Evolutionary conservation across 73 alveolate genomes (phyloP).

Genomic region (Diophrys appendiculata): DNA sequence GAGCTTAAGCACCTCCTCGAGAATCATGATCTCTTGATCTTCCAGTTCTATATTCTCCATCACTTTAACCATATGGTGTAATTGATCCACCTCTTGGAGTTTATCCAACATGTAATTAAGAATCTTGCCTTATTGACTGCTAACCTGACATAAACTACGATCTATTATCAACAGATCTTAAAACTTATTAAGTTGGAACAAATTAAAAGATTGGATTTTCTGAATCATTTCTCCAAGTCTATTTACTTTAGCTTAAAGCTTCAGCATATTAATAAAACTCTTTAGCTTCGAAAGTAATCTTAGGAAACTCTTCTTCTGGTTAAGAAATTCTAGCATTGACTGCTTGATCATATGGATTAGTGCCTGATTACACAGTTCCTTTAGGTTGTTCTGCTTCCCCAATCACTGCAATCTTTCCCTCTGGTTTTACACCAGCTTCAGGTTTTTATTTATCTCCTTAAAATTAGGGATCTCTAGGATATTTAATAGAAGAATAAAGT

Average conservation of each 20-base stretch:
- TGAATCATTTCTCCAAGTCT: slow-evolving; percentile 44
- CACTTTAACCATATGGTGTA: too few relatives aligned
- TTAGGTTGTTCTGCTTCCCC: neutral
- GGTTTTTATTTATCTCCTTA: slow-evolving; percentile 19
- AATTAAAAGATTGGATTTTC: slow-evolving; percentile 57
- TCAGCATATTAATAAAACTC: slow-evolving; percentile 48
- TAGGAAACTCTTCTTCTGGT: slow-evolving; percentile 40
- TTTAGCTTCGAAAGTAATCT: slow-evolving; percentile 53
- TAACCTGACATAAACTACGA: neutral
- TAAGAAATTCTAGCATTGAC: slow-evolving; percentile 34
- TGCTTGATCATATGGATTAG: slow-evolving; percentile 54
- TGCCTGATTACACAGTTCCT: slow-evolving; percentile 1
- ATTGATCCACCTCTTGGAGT: too few relatives aligned
- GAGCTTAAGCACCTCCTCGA: too few relatives aligned
- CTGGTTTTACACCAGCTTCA: slow-evolving; percentile 30
- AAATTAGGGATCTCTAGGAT: slow-evolving; percentile 26
- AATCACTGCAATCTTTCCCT: slow-evolving; percentile 2
- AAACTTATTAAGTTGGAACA: slow-evolving; percentile 25
- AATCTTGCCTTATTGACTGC: neutral
- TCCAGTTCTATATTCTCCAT: too few relatives aligned
- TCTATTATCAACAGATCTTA: neutral
- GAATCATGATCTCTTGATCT: too few relatives aligned
- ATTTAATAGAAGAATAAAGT: slow-evolving; percentile 12
- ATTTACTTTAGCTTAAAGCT: slow-evolving; percentile 15
- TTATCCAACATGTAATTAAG: too few relatives aligned